A percentile compares a stretch with the other conserved stretches of the same genome.
Conservation (phyloP, 306 rosid genomes). For the Rubus parviflorus region DNA sequence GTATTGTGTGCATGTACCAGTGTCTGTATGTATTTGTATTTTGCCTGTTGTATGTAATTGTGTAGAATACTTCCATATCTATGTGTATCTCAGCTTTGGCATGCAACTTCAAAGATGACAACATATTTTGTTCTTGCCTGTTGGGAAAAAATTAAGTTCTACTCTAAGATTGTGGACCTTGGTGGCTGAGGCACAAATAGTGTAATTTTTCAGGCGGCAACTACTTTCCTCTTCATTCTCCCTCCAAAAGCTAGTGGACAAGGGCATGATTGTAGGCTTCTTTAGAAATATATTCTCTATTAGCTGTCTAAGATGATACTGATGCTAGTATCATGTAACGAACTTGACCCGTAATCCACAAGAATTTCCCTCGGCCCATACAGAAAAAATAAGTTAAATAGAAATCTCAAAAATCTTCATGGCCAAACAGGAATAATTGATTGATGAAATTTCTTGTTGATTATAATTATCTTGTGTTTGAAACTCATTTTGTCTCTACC, state of each 20-base stretch:
- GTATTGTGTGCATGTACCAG: neutral
- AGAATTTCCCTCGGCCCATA: neutral
- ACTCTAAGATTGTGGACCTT: neutral
- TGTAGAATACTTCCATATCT: neutral
- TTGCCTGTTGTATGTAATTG: neutral
- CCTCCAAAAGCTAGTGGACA: neutral
- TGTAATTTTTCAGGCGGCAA: neutral
- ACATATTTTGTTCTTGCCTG: neutral
- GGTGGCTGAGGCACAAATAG: neutral
- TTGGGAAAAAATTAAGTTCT: neutral
- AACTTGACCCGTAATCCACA: neutral
- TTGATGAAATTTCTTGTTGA: neutral
- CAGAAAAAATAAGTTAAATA: neutral
- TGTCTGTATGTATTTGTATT: neutral
- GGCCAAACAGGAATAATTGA: neutral
- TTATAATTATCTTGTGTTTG: neutral
- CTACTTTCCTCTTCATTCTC: neutral
- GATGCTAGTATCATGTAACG: neutral
- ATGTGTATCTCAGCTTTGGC: neutral
- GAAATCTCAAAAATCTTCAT: neutral
- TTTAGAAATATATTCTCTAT: neutral
- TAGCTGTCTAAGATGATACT: slow-evolving; percentile 3
- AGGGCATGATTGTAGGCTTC: neutral
- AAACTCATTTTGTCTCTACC: neutral
- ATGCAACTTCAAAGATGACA: neutral